A percentile compares a stretch with the other conserved stretches of the same genome.
Conservation (phyloP, 169 alveolate species). For the Cryptosporidium bovis region DNA sequence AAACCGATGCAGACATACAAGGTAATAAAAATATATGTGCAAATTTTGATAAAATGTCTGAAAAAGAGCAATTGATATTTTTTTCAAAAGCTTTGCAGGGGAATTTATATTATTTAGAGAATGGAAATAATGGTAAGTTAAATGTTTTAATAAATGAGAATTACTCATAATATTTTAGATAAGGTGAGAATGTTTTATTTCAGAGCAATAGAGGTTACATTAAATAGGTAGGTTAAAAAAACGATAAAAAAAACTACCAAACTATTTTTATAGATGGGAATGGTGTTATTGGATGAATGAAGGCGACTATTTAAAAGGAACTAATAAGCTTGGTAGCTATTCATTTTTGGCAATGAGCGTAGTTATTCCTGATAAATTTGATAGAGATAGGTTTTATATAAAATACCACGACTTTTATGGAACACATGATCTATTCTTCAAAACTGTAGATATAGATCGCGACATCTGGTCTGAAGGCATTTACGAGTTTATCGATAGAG, state of each 20-base stretch:
- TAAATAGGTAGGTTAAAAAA: conserved; percentile 56
- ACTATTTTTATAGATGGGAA: conserved; percentile 78
- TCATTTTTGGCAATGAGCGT: conserved; percentile 83
- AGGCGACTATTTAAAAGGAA: conserved; percentile 80
- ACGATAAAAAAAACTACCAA: neutral
- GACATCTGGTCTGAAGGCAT: conserved; percentile 86
- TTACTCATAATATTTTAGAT: conserved; percentile 8
- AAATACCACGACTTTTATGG: conserved; percentile 82
- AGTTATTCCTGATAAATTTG: conserved; percentile 82
- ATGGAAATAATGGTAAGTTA: conserved; percentile 49
- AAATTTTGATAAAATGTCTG: conserved; percentile 69
- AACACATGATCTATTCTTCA: conserved; percentile 80
- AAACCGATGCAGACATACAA: conserved; percentile 65
- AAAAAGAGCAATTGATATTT: conserved; percentile 54
- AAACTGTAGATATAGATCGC: conserved; percentile 82
- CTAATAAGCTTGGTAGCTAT: conserved; percentile 78
- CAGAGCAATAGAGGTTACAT: conserved; percentile 49
- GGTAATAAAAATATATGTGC: conserved; percentile 36
- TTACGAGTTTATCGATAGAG: conserved; percentile 82
- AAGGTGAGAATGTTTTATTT: conserved; percentile 48
- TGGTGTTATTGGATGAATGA: conserved; percentile 82
- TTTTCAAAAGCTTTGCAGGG: conserved; percentile 71
- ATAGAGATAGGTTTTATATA: conserved; percentile 79
- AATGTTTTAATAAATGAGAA: neutral
- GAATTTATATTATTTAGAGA: conserved; percentile 57